Evolutionary conservation across 352 stramenopile genomes (phyloP).

Genomic region (Plasmopara halstedii): DNA sequence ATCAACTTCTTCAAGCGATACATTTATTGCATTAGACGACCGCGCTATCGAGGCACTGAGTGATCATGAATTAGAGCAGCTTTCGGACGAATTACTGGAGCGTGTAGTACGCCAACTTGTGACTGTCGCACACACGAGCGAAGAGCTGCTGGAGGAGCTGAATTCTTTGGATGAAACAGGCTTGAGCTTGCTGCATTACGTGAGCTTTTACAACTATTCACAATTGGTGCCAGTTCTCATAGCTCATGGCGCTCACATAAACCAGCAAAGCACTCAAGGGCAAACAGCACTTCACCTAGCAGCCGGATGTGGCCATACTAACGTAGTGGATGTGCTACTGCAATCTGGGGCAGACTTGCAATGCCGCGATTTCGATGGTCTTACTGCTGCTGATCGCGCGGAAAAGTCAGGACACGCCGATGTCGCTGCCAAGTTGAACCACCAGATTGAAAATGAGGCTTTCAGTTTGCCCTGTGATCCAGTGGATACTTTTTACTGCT

Average conservation of each 20-base stretch:
- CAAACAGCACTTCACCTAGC: slow-evolving; percentile 80
- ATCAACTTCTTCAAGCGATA: slow-evolving; percentile 10
- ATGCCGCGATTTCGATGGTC: slow-evolving; percentile 60
- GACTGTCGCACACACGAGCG: slow-evolving; percentile 63
- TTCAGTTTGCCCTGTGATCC: background rate
- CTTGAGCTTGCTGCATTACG: slow-evolving; percentile 83
- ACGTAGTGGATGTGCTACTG: slow-evolving; percentile 61
- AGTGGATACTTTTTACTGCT: slow-evolving; percentile 20
- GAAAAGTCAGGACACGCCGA: slow-evolving; percentile 60
- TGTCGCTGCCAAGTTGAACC: slow-evolving; percentile 38
- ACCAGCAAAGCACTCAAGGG: slow-evolving; percentile 78
- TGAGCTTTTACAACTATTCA: slow-evolving; percentile 86
- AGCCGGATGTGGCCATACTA: slow-evolving; percentile 60
- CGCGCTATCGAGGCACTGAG: slow-evolving; percentile 67
- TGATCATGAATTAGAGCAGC: slow-evolving; percentile 66
- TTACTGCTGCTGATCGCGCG: slow-evolving; percentile 65
- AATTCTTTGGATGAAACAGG: slow-evolving; percentile 84
- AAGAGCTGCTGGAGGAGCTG: slow-evolving; percentile 79
- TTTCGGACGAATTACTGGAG: slow-evolving; percentile 79
- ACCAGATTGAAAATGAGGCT: slow-evolving; percentile 26
- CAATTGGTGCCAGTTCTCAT: slow-evolving; percentile 70
- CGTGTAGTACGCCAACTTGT: slow-evolving; percentile 76
- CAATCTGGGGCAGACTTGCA: slow-evolving; percentile 51
- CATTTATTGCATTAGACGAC: slow-evolving; percentile 43
- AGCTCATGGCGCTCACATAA: slow-evolving; percentile 74